phyloP scores from a whole-genome alignment of 306 rosid genomes.

The Amphicarpaea edgeworthii region DNA sequence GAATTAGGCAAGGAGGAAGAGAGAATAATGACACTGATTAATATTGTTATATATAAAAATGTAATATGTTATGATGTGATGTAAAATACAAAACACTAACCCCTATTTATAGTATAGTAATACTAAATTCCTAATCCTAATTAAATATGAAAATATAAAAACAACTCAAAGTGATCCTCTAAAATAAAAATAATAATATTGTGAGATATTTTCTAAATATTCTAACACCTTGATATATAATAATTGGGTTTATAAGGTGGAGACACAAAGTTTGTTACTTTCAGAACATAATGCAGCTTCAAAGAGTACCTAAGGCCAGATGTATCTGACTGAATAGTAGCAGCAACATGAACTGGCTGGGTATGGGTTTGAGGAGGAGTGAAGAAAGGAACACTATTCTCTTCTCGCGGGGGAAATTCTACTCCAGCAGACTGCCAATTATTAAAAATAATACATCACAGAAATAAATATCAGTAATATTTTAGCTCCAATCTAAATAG shows the following conservation, averaged over 20 bases:
- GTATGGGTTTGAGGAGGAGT: conserved; percentile 97
- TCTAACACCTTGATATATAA: background rate
- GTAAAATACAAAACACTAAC: background rate
- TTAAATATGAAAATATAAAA: background rate
- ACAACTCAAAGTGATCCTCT: background rate
- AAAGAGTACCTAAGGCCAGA: conserved; percentile 86
- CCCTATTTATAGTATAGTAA: background rate
- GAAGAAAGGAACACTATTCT: conserved; percentile 82
- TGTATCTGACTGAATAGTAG: conserved; percentile 80
- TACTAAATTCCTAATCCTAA: background rate
- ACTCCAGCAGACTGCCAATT: conserved; percentile 82
- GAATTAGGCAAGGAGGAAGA: background rate
- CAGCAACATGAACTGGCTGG: conserved; percentile 64
- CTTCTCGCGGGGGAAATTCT: conserved; percentile 89
- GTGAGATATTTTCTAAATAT: background rate
- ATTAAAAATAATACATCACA: conserved; percentile 16
- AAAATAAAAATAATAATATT: background rate
- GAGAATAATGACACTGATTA: background rate
- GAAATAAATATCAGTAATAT: background rate
- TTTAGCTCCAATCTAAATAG: conserved; percentile 21
- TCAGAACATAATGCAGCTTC: too few relatives aligned
- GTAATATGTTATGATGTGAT: background rate
- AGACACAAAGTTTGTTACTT: background rate
- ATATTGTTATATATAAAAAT: background rate
- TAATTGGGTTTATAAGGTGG: background rate